These are phyloP conservation scores for Primulina tabacum DNA, from an alignment of 257 asterid genomes.

Conservation along the genomic window DNA sequence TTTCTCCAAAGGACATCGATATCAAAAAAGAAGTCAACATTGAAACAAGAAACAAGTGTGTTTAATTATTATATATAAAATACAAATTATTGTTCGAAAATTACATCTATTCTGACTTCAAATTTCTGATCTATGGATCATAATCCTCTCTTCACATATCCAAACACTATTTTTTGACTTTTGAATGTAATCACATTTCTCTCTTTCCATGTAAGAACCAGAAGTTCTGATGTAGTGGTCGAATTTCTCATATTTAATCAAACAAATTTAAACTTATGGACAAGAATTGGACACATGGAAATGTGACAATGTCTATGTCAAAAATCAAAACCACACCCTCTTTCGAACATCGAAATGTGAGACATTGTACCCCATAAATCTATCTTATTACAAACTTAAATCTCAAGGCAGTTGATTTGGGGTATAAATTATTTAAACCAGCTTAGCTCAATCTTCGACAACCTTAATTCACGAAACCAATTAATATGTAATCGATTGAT, in stretches of 20 bases:
- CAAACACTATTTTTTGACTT: neutral
- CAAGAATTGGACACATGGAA: neutral
- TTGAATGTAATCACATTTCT: neutral
- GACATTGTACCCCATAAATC: slow-evolving; percentile 32
- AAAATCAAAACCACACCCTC: slow-evolving; percentile 1
- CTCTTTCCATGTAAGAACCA: too few relatives aligned
- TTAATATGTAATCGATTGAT: neutral
- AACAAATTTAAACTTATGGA: neutral
- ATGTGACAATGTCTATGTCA: neutral
- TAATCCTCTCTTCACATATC: too few relatives aligned
- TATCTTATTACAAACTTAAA: too few relatives aligned
- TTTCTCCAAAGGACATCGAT: too few relatives aligned
- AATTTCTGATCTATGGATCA: too few relatives aligned
- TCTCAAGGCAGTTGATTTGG: slow-evolving; percentile 15
- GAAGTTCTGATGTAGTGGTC: too few relatives aligned
- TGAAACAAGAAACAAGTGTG: neutral
- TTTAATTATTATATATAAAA: too few relatives aligned
- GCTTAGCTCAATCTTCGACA: slow-evolving; percentile 17
- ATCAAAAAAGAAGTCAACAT: too few relatives aligned
- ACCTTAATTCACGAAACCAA: slow-evolving; percentile 6
- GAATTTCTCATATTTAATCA: too few relatives aligned
- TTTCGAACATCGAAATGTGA: slow-evolving; percentile 11
- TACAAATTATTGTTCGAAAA: neutral
- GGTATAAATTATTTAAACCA: neutral
- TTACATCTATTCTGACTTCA: neutral